phyloP scores from a whole-genome alignment of 2,329 filamentous ascomycete genomes.

The Pyricularia sp. region DNA sequence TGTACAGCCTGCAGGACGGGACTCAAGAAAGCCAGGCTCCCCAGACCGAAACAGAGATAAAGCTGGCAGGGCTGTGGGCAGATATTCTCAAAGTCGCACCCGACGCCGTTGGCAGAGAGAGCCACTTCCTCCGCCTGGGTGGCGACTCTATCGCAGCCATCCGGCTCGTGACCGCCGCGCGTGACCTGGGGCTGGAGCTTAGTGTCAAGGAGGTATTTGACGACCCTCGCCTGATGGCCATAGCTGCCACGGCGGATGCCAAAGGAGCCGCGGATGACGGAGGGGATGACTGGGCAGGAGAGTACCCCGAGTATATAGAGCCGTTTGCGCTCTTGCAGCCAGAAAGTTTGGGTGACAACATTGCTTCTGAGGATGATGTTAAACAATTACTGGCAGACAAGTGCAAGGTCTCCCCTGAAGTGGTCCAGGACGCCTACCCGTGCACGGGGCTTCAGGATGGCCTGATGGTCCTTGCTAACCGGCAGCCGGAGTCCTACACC shows the following conservation, averaged over 20 bases:
- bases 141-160: slow-evolving; percentile 49
- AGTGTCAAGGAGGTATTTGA: not conserved
- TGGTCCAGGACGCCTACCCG: slow-evolving; percentile 11
- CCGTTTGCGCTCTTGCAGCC: not conserved
- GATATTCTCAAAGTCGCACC: slow-evolving; percentile 25
- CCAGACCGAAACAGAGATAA: not conserved
- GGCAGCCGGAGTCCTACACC: slow-evolving; percentile 7
- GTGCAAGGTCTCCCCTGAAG: not conserved
- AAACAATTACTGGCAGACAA: not conserved
- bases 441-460: slow-evolving; percentile 13
- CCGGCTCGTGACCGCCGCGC: slow-evolving; percentile 43
- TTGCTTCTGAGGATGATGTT: not conserved
- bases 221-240: not conserved
- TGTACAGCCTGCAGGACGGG: slow-evolving; percentile 5
- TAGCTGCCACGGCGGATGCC: not conserved
- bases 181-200: slow-evolving; percentile 13
- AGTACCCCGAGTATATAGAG: not conserved
- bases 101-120: slow-evolving; percentile 34
- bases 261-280: not conserved
- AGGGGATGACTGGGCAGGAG: not conserved
- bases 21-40: not conserved
- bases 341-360: not conserved
- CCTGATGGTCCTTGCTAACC: slow-evolving; percentile 7
- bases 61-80: slow-evolving; percentile 26
- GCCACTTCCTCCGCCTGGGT: slow-evolving; percentile 48